Percentiles rank a stretch among this genome's conserved stretches.
phyloP scores from a whole-genome alignment of 768 basidiomycete genomes.

The Boletus sp. region DNA sequence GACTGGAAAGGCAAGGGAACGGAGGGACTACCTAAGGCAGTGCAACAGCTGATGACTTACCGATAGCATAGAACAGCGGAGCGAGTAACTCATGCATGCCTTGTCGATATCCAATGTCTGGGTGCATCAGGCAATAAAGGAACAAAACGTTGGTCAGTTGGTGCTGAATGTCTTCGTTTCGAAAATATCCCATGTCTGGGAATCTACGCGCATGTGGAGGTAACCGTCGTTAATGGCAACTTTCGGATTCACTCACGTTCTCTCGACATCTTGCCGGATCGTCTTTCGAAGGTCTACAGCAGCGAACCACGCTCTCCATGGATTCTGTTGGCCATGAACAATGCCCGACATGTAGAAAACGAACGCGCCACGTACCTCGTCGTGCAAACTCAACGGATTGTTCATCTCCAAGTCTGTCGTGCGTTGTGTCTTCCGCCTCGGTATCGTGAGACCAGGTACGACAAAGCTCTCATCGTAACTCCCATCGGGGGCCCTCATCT shows the following conservation, averaged over 20 bases:
- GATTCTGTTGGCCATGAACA: constrained; percentile 55
- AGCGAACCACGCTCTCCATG: constrained; percentile 94
- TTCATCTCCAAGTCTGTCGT: constrained; percentile 60
- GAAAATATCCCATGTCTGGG: constrained; percentile 94
- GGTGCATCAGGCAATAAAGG: constrained; percentile 74
- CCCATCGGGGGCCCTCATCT: constrained; percentile 84
- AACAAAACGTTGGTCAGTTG: constrained; percentile 87
- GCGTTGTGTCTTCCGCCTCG: constrained; percentile 30
- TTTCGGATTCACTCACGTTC: constrained; percentile 65
- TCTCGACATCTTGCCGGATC: constrained; percentile 91
- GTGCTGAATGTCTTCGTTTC: constrained; percentile 66
- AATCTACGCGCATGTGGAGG: constrained; percentile 54
- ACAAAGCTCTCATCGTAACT: constrained; percentile 70
- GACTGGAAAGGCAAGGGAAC: constrained; percentile 9
- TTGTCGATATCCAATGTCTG: constrained; percentile 90
- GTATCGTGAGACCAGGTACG: constrained; percentile 48
- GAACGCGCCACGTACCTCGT: constrained; percentile 49
- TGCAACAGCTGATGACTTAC: constrained; percentile 19
- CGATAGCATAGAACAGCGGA: constrained; percentile 69
- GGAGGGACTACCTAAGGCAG: constrained; percentile 1
- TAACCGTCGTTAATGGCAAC: constrained; percentile 1
- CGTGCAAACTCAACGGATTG: constrained; percentile 79
- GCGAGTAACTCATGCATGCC: constrained; percentile 99
- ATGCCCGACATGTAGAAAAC: neutral
- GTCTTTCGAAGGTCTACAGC: constrained; percentile 86